Evolutionary conservation across 805 yeast species (phyloP), one percentile per base, ranked within the genome.

Genomic region (Candida jianshihensis): DNA sequence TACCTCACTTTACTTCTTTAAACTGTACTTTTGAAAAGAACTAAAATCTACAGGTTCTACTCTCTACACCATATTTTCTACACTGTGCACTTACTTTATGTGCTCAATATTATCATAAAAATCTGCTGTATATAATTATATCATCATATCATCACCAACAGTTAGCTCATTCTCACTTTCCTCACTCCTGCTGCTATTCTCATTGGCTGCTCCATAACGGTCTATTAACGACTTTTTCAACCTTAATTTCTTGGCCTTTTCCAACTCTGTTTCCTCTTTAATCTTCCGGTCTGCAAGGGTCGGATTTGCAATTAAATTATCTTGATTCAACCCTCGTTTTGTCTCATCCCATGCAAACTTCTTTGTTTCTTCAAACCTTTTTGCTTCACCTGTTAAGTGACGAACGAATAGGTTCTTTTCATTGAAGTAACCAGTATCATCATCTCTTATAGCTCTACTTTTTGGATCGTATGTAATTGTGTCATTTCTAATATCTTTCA

Each of bases 371-470:
- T 68, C 70, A 46, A 74, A 65, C 38, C 73, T 73, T 15, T 60
- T 55, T 9, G 81, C 83, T 42, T 78, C 83, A 6, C 78, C 81
- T 3, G 70, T 66, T 31, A 67, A 50, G 43, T 71, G 69, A 24
- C 77, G 64, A 16, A 71, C 80, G 57, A 72, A 81, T 53, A 71
- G 60, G 15, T 65, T 43, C 39, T 63, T 47, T 48, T 71, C 60
- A 43, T 61, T 61, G 22, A 54, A 49, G 26, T 53, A 44, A 15
- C 67, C 68, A 2, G 57, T 42, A 5, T 44, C 38, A 18, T 56
- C 61, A 36, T 56, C 55, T 37, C 60, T 52, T 35, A 60, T 52
- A 16, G 57, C 43, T 37, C 79, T 59, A 3, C 80, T 67, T 48
- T 68, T 73, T 2, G 81, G 79, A 48, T 77, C 76, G 47, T 71